Evolutionary conservation across 108 stramenopile genomes (phyloP).

Genomic region (Discostella pseudostelligera): DNA sequence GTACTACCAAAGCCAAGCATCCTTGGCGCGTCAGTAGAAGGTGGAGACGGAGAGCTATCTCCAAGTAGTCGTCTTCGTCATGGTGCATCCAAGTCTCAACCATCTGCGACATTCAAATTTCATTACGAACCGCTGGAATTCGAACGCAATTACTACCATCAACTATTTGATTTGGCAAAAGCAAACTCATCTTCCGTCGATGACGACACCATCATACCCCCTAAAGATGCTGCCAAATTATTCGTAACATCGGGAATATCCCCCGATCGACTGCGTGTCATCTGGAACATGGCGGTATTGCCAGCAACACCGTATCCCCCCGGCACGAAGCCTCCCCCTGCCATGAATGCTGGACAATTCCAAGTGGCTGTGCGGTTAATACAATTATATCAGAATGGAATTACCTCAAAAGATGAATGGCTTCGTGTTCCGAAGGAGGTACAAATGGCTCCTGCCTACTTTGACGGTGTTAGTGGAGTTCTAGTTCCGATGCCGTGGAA

Average conservation of each 20-base stretch:
- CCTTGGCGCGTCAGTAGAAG: too few relatives aligned
- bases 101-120: conserved; percentile 5
- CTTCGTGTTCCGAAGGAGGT: conserved; percentile 3
- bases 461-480: conserved; percentile 34
- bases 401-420: conserved; percentile 18
- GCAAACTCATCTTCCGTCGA: neutral
- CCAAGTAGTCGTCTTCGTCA: too few relatives aligned
- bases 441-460: conserved; percentile 24
- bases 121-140: conserved; percentile 2
- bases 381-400: conserved; percentile 36
- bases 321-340: conserved; percentile 3
- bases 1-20: too few relatives aligned
- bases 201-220: conserved; percentile 23
- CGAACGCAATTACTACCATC: conserved; percentile 7
- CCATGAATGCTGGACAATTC: conserved; percentile 35
- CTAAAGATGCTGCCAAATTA: conserved; percentile 23
- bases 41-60: too few relatives aligned
- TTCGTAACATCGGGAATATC: conserved; percentile 25
- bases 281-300: conserved; percentile 46
- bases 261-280: conserved; percentile 23
- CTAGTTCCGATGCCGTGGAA: conserved; percentile 19
- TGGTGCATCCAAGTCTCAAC: too few relatives aligned
- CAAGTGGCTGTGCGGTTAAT: conserved; percentile 27
- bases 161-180: conserved; percentile 1
- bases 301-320: conserved; percentile 7